phyloP scores from a whole-genome alignment of 192 early-diverging fungal species.

The Piromyces sp. region DNA sequence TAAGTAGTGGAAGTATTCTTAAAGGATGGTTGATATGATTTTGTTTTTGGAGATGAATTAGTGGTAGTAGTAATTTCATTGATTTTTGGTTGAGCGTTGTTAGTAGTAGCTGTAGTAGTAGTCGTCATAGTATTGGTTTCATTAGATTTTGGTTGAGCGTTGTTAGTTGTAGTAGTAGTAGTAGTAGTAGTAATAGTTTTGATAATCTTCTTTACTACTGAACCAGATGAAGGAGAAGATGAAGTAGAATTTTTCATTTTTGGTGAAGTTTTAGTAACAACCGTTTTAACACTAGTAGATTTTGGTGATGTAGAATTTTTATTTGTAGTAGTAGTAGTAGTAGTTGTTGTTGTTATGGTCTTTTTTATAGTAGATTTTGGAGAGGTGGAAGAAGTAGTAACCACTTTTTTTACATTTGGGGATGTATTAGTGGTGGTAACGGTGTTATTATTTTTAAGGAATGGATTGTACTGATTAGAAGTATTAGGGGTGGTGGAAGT shows the following conservation, averaged over 20 bases:
- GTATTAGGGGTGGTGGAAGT: too few species aligned
- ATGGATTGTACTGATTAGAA: too few species aligned
- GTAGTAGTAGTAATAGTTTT: not conserved
- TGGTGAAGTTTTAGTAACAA: not conserved
- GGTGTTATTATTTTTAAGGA: not conserved
- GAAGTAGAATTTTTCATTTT: not conserved
- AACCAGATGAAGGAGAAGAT: not conserved
- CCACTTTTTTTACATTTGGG: not conserved
- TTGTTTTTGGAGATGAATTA: too few species aligned
- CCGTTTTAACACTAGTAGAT: not conserved
- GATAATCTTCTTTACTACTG: not conserved
- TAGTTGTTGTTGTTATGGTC: not conserved
- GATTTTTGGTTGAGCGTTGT: too few species aligned
- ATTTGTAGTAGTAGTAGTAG: too few species aligned
- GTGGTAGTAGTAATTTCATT: not conserved
- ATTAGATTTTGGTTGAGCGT: not conserved
- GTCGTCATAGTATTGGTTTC: not conserved
- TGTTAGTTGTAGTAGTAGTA: not conserved
- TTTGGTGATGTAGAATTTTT: too few species aligned
- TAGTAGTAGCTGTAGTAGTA: not conserved
- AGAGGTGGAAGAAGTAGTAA: not conserved
- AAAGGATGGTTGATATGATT: not conserved
- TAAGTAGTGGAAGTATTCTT: too few species aligned
- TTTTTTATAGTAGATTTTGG: not conserved
- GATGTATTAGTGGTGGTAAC: not conserved